Conservation (phyloP, 2,329 filamentous ascomycete species). For the Ceratocystis variospora region DNA sequence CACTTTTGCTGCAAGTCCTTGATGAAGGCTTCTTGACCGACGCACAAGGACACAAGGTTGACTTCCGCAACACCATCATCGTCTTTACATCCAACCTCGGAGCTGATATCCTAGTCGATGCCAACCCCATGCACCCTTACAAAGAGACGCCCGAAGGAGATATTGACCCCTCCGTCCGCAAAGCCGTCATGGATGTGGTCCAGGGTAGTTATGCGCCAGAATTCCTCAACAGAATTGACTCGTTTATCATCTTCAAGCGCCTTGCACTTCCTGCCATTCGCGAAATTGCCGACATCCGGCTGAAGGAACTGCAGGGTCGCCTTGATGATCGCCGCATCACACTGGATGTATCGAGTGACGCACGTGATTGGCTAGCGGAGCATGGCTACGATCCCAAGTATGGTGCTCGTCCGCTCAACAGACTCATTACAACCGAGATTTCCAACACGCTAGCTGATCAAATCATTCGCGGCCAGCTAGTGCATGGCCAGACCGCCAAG, state of each 20-base stretch:
- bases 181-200: conserved; percentile 80
- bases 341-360: conserved; percentile 54
- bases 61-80: conserved; percentile 93
- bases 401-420: conserved; percentile 79
- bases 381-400: conserved; percentile 84
- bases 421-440: conserved; percentile 80
- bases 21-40: conserved; percentile 95
- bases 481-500: conserved; percentile 57
- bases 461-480: conserved; percentile 76
- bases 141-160: conserved; percentile 50
- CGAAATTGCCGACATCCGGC: conserved; percentile 86
- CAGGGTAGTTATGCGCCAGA: conserved; percentile 65
- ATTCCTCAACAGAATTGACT: conserved; percentile 92
- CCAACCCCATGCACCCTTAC: conserved; percentile 50
- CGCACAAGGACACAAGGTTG: conserved; percentile 87
- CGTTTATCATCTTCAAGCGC: conserved; percentile 91
- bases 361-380: conserved; percentile 77
- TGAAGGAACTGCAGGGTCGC: conserved; percentile 68
- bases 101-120: conserved; percentile 75
- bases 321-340: conserved; percentile 76
- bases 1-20: conserved; percentile 80
- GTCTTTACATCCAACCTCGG: conserved; percentile 93
- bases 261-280: conserved; percentile 64
- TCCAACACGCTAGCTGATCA: conserved; percentile 78
- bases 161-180: conserved; percentile 58